These are phyloP conservation scores for Phytophthora nicotianae DNA, from an alignment of 352 stramenopile species.

Conservation along the genomic window DNA sequence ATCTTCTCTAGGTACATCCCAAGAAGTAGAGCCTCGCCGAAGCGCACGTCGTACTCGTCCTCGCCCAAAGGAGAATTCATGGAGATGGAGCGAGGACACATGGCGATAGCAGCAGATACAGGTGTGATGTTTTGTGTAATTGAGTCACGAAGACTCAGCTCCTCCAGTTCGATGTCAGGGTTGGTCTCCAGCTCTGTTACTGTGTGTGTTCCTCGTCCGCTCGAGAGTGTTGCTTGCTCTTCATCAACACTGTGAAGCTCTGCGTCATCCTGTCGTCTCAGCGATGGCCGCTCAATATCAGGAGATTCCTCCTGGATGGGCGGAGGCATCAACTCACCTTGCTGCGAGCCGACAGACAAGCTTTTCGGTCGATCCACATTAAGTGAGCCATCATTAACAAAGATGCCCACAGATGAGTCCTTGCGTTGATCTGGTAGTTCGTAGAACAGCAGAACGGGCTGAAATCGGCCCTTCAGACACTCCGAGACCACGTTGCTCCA, in stretches of 20 bases:
- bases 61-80: constrained; percentile 62
- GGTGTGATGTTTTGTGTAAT: constrained; percentile 77
- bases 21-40: constrained; percentile 72
- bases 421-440: constrained; percentile 83
- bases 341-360: constrained; percentile 62
- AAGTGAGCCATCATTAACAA: constrained; percentile 37
- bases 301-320: constrained; percentile 62
- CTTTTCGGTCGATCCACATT: constrained; percentile 55
- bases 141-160: constrained; percentile 55
- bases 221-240: constrained; percentile 25
- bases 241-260: constrained; percentile 45
- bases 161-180: constrained; percentile 56
- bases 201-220: constrained; percentile 11
- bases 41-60: constrained; percentile 83
- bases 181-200: constrained; percentile 59
- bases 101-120: constrained; percentile 78
- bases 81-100: constrained; percentile 74
- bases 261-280: constrained; percentile 33
- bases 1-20: constrained; percentile 86
- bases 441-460: constrained; percentile 86
- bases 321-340: constrained; percentile 48
- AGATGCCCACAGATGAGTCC: constrained; percentile 79
- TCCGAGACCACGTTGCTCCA: constrained; percentile 80
- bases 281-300: constrained; percentile 47
- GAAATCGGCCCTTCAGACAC: constrained; percentile 83